Evolutionary conservation across 371 early-diverging fungal species (phyloP), one percentile per base, ranked within the genome.

Genomic region (Pancytospora epiphaga): DNA sequence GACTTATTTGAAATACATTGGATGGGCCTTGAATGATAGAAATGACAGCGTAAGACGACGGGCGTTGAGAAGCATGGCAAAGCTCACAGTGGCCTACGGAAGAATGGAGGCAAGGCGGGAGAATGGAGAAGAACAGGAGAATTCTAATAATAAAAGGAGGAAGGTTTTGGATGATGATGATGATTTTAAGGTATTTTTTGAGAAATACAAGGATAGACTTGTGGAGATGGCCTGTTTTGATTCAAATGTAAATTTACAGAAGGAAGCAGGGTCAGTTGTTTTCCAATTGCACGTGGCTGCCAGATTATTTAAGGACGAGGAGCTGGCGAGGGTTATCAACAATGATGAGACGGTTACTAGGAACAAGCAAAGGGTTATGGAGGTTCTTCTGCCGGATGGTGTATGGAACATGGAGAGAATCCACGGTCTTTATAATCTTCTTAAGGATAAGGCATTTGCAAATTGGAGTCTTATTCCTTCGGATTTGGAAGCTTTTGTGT

Each of bases 31-130:
- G 2, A 69, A 64, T 39, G 74, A 74, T 54, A 74, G 57, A 49
- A 61, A 43, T 30, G 74, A 74, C 40, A 49, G 25, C 25, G 74
- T 74, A 25, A 54, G 74, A 34, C 56, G 70, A 54, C 56, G 38
- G 49, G 66, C 52, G 3, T 9, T 70, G 6, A 34, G 54, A 2
- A n/a, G 30, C 1, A 39, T 49, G 22, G 33, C 15, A 12, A 62
- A 22, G 54, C 50, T 70, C 4, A 34, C 57, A 6, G 34, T 29
- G 18, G 29, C 29, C 56, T 54, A 54, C 9, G 19, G 62, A 67
- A 34, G 50, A 61, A 64, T 43, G n/a, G 37, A 1, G 25, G 33
- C 15, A 15, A 15, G 47, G 47, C 15, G 47, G 47, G 22, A 22
- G 15, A 43, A 22, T 22, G 22, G 15, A 22, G 22, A 43, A 15